Conservation (phyloP, 2,329 filamentous ascomycete genomes). For the Rhynchosporium agropyri region DNA sequence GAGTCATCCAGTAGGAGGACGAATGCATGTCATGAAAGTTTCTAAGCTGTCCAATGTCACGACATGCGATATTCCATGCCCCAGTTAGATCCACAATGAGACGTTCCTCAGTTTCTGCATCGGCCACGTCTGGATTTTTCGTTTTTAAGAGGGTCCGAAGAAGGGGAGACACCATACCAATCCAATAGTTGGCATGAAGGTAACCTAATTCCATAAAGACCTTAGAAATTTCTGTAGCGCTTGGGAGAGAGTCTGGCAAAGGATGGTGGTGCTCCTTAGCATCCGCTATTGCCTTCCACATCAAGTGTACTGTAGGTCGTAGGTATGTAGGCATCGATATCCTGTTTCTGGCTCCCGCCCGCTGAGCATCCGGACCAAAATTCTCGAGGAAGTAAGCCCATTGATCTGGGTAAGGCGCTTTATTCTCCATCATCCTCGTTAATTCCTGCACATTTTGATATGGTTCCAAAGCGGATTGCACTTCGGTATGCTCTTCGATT, state of each 20-base stretch:
- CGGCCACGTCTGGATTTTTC: conserved; percentile 7
- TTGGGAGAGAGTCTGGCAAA: conserved; percentile 34
- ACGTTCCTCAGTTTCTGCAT: conserved; percentile 20
- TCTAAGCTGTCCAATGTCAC: conserved; percentile 18
- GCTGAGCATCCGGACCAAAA: conserved; percentile 37
- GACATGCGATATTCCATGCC: conserved; percentile 41
- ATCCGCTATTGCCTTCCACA: conserved; percentile 33
- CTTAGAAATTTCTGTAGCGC: conserved; percentile 36
- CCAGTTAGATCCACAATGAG: conserved; percentile 38
- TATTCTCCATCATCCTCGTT: conserved; percentile 35
- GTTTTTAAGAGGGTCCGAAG: conserved; percentile 32
- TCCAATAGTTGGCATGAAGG: conserved; percentile 36
- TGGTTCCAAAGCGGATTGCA: conserved; percentile 29
- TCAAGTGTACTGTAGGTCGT: conserved; percentile 16
- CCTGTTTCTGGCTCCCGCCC: not conserved
- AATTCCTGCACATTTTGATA: conserved; percentile 38
- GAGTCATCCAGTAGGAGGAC: conserved; percentile 35
- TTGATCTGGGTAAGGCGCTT: conserved; percentile 30
- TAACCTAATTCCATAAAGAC: conserved; percentile 35
- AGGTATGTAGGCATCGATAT: conserved; percentile 24
- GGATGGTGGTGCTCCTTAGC: conserved; percentile 33
- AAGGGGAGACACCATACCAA: conserved; percentile 34
- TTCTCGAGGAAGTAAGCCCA: conserved; percentile 42
- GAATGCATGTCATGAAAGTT: conserved; percentile 22
- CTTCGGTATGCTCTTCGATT: not conserved